Conservation (phyloP, 2,329 filamentous ascomycete species). For the Colletotrichum filicis region DNA sequence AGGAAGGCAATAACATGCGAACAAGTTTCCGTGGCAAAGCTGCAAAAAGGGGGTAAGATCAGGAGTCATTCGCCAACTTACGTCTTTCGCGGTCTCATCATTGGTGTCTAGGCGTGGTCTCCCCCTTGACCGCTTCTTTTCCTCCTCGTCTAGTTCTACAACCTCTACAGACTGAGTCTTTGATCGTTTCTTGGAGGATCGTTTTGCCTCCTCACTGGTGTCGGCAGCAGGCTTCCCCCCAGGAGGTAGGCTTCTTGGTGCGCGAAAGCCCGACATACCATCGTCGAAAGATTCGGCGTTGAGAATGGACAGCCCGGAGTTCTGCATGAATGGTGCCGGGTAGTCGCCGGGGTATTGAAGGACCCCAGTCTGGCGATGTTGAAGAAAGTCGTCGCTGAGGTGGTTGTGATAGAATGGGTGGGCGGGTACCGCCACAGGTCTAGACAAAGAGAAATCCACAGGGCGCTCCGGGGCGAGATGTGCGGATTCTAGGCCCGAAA, state of each 20-base stretch:
- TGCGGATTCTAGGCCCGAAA: background rate
- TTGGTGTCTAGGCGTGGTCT: slow-evolving; percentile 80
- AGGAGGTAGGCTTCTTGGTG: slow-evolving; percentile 35
- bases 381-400: slow-evolving; percentile 5
- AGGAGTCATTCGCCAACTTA: slow-evolving; percentile 57
- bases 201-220: slow-evolving; percentile 24
- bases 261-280: slow-evolving; percentile 39
- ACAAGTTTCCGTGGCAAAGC: slow-evolving; percentile 2
- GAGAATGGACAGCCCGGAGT: slow-evolving; percentile 53
- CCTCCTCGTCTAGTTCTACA: slow-evolving; percentile 52
- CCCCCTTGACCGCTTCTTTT: slow-evolving; percentile 73
- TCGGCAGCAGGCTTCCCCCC: slow-evolving; percentile 24
- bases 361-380: slow-evolving; percentile 3
- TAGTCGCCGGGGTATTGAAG: slow-evolving; percentile 20
- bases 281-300: slow-evolving; percentile 59
- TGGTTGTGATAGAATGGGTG: background rate
- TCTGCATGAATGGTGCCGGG: slow-evolving; percentile 40
- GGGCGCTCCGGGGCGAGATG: background rate
- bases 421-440: slow-evolving; percentile 8
- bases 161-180: slow-evolving; percentile 40
- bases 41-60: slow-evolving; percentile 3
- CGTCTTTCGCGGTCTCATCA: slow-evolving; percentile 82
- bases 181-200: slow-evolving; percentile 44
- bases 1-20: background rate
- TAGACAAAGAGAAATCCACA: slow-evolving; percentile 7